Base-by-base conservation (phyloP, 2,329 filamentous ascomycete genomes). In the Macrophomina phaseolina region DNA sequence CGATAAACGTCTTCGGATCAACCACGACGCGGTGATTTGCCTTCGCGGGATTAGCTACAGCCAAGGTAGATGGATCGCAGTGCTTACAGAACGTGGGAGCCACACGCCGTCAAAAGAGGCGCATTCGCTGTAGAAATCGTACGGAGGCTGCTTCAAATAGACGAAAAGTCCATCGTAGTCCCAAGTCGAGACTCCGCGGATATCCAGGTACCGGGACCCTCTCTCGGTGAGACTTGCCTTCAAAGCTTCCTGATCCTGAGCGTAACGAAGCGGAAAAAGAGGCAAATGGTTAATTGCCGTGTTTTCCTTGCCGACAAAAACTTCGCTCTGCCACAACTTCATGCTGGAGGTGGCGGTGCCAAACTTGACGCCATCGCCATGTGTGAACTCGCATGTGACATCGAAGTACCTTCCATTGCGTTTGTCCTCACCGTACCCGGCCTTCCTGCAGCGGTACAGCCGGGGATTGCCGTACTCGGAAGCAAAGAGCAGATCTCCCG, bases 341-440 rank as follows among this genome's bases (percentile, higher is more conserved):
- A 71, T 30, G 52, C 56, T 64, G 23, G 49, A 53, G 8, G 58
- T 53, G 1, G 67, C 30, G 16, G 48, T 62, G 6, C 76, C 76
- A 40, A 73, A 70, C 40, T 72, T 70, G 5, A 71, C 69, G 28
- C 77, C 77, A 63, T 79, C 77, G 56, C 74, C 77, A 62, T 75
- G 71, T n/a, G 77, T 75, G 38, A 69, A 77, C n/a, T 71, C 67
- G 38, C 74, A 68, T 6, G 67, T 56, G 5, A 79, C 61, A 3
- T 70, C 64, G 11, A 79, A 68, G 23, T 70, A 75, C 45, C 72
- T 73, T 4, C 72, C 72, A 3, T 64, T 42, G 5, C 68, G 65
- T 30, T 68, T 70, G 56, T 67, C 67, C 28, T 69, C 70, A 14
- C 72, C 66, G 65, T 77, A 77, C n/a, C 67, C 68, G 28, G 74